phyloP scores from a whole-genome alignment of 257 asterid genomes.

The Gardenia jasminoides region DNA sequence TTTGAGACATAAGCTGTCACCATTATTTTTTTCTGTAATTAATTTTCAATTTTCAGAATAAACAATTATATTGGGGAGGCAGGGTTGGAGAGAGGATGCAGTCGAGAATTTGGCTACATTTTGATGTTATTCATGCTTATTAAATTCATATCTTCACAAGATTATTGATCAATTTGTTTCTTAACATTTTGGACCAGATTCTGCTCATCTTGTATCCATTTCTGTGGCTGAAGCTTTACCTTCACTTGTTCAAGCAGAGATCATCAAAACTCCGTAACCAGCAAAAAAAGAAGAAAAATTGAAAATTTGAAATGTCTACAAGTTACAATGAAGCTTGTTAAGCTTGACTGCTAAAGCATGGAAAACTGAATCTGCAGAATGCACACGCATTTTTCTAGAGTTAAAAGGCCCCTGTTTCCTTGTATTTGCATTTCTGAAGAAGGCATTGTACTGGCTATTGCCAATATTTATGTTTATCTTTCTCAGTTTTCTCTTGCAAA shows the following conservation, averaged over 20 bases:
- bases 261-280: conserved; percentile 72
- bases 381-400: not conserved
- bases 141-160: not conserved
- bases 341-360: not conserved
- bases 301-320: not conserved
- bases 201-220: conserved; percentile 75
- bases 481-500: not conserved
- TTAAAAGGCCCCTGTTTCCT: not conserved
- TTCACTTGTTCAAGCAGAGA: conserved; percentile 85
- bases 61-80: not conserved
- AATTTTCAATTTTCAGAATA: too few species aligned
- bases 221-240: conserved; percentile 88
- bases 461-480: not conserved
- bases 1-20: not conserved
- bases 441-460: not conserved
- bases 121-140: not conserved
- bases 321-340: not conserved
- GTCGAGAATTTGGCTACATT: not conserved
- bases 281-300: conserved; percentile 44
- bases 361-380: not conserved
- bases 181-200: conserved; percentile 38
- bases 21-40: not conserved
- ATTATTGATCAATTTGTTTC: not conserved
- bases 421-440: not conserved
- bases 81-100: not conserved